phyloP scores from a whole-genome alignment of 2,329 filamentous ascomycete species.

The Hypoxylon sp. region DNA sequence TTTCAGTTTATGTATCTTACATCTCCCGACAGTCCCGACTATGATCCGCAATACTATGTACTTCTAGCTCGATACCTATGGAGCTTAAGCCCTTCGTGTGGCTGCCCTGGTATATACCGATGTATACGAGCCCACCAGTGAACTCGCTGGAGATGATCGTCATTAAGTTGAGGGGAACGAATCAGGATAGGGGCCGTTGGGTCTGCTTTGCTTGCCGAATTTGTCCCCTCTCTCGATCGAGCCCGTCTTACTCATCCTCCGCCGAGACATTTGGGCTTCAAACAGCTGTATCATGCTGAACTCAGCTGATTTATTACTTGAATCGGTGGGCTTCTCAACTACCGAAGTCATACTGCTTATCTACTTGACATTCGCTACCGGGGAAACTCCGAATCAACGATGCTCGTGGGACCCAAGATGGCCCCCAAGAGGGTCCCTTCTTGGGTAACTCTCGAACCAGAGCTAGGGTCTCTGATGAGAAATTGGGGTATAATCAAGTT shows the following conservation, averaged over 20 bases:
- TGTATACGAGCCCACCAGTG: constrained; percentile 12
- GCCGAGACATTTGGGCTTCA: constrained; percentile 26
- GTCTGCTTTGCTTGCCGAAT: constrained; percentile 29
- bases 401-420: constrained; percentile 16
- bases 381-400: constrained; percentile 28
- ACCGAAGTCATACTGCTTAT: constrained; percentile 31
- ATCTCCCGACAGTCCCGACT: constrained; percentile 6
- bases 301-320: constrained; percentile 19
- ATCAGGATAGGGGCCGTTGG: constrained; percentile 17
- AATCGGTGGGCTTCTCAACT: constrained; percentile 32
- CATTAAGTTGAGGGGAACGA: constrained; percentile 24
- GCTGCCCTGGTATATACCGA: constrained; percentile 1
- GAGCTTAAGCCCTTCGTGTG: neutral
- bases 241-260: constrained; percentile 19
- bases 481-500: constrained; percentile 16
- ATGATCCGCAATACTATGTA: constrained; percentile 13
- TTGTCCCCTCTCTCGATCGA: constrained; percentile 16
- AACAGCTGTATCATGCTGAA: constrained; percentile 8
- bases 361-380: constrained; percentile 17
- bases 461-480: constrained; percentile 17
- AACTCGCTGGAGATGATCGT: constrained; percentile 16
- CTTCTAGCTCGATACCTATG: neutral
- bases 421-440: constrained; percentile 5
- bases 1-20: constrained; percentile 4
- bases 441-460: constrained; percentile 13